phyloP scores from a whole-genome alignment of 202 grass and related monocot species.

The Saccharum hybrid region DNA sequence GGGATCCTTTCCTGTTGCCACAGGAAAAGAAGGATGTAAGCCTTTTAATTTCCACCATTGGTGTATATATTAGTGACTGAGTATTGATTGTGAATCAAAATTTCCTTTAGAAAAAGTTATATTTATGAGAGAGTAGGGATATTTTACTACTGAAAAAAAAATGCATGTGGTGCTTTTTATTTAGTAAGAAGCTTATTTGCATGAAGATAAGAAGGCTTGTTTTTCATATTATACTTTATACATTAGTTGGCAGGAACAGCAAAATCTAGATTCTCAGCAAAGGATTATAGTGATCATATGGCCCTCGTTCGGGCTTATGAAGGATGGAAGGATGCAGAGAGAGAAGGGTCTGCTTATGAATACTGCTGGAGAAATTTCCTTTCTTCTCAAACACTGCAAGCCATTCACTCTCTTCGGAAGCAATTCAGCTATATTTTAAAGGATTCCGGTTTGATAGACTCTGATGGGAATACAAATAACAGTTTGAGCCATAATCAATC shows the following conservation, averaged over 20 bases:
- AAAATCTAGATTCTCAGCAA: constrained; percentile 95
- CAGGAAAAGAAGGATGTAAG: constrained; percentile 97
- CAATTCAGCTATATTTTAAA: constrained; percentile 95
- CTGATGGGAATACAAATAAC: constrained; percentile 67
- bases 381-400: constrained; percentile 93
- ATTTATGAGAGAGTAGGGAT: background rate
- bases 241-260: constrained; percentile 90
- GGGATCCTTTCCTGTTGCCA: constrained; percentile 93
- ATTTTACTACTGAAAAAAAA: background rate
- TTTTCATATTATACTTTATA: constrained; percentile 33
- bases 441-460: constrained; percentile 78
- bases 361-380: constrained; percentile 98
- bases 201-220: constrained; percentile 18
- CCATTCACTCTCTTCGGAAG: constrained; percentile 94
- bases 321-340: constrained; percentile 98
- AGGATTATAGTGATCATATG: constrained; percentile 99
- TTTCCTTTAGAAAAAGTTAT: background rate
- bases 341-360: constrained; percentile 92
- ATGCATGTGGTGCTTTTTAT: constrained; percentile 1
- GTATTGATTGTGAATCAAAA: constrained; percentile 25
- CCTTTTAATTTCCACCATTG: constrained; percentile 19
- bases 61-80: constrained; percentile 32
- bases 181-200: constrained; percentile 2
- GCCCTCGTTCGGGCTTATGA: constrained; percentile 92
- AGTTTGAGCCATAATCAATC: constrained; percentile 95